These are phyloP conservation scores for Tolypocladium amazonense DNA, from an alignment of 2,329 filamentous ascomycete species.

Conservation along the genomic window DNA sequence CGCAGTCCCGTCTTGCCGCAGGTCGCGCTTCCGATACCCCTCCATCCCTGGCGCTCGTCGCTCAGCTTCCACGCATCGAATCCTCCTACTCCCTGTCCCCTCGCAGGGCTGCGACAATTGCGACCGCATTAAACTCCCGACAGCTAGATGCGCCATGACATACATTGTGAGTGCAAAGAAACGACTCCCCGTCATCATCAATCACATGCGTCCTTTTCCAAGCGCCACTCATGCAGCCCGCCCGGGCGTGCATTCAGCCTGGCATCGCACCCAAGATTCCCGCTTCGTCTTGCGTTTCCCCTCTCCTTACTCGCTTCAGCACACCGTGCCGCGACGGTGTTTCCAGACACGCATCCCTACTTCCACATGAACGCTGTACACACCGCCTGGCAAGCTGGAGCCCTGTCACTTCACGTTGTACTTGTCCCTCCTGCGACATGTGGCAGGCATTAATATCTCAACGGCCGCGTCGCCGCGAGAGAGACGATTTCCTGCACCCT, in stretches of 20 bases:
- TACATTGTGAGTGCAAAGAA: constrained; percentile 25
- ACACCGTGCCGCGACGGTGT: neutral
- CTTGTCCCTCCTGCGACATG: neutral
- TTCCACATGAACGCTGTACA: neutral
- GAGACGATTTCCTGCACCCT: neutral
- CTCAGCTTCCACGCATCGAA: neutral
- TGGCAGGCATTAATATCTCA: neutral
- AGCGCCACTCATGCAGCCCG: constrained; percentile 6
- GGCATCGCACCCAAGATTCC: neutral
- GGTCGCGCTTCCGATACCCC: neutral
- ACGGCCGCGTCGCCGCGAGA: neutral
- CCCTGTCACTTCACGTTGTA: neutral
- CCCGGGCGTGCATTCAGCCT: constrained; percentile 1
- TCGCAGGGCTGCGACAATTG: neutral
- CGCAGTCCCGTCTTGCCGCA: neutral
- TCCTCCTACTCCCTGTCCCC: neutral
- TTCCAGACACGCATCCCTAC: neutral
- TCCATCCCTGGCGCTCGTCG: neutral
- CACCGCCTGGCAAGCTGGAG: neutral
- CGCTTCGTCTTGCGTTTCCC: neutral
- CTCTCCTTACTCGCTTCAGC: constrained; percentile 2
- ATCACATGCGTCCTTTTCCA: constrained; percentile 10
- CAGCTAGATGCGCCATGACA: constrained; percentile 24
- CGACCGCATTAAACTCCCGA: constrained; percentile 9
- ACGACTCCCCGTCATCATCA: constrained; percentile 4